Conservation (phyloP, 108 stramenopile genomes). For the Bacterosira constricta region DNA sequence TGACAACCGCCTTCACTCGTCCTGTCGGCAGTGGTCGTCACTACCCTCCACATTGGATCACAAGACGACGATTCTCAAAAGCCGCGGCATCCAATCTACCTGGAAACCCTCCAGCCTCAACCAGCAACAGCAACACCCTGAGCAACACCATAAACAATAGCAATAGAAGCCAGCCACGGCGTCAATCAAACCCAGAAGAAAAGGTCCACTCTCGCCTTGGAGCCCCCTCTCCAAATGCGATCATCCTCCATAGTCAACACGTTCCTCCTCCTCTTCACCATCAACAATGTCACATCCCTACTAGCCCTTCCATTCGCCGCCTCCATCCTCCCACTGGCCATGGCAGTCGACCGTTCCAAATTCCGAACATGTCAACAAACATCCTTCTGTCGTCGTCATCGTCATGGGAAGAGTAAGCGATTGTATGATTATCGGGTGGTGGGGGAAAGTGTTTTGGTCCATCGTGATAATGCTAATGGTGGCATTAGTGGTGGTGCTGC, state of each 20-base stretch:
- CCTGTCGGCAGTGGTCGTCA: too few species aligned
- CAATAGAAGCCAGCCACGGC: too few species aligned
- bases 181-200: too few species aligned
- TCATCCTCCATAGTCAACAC: not conserved
- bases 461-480: not conserved
- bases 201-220: not conserved
- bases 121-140: too few species aligned
- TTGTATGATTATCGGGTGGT: constrained; percentile 69
- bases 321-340: constrained; percentile 14
- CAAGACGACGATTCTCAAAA: not conserved
- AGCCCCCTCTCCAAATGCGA: not conserved
- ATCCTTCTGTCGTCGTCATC: constrained; percentile 96
- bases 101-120: not conserved
- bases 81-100: not conserved
- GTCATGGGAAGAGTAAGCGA: constrained; percentile 54
- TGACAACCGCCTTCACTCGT: too few species aligned
- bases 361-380: constrained; percentile 97
- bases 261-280: not conserved
- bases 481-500: not conserved
- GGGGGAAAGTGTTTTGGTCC: constrained; percentile 53
- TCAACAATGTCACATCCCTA: not conserved
- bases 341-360: constrained; percentile 95
- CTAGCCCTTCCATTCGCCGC: constrained; percentile 2
- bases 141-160: too few species aligned
- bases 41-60: too few species aligned